Evolutionary conservation across 768 basidiomycete species (phyloP), one percentile per base, ranked within the genome.

Genomic region (Mycena albidolilacea): DNA sequence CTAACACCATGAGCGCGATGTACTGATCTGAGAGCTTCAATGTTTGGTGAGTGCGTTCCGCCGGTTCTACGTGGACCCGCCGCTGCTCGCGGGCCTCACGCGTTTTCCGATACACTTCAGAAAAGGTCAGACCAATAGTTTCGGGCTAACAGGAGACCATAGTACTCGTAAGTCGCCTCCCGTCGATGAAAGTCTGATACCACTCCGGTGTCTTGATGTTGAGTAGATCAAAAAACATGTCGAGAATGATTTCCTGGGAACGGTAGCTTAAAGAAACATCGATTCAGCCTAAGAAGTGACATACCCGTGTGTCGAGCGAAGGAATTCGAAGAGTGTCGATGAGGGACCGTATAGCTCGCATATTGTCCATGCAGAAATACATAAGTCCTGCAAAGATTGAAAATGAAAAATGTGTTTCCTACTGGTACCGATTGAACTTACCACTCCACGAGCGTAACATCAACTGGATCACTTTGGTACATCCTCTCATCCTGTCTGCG

Each of bases 371-470:
- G 81, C 96, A 97, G 77, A 97, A 92, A 80, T 97, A 98, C 89
- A 98, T 92, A 35, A 99, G 80, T 12, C 97, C 97, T 87, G 59
- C 23, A 19, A 50, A 50, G 10, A 30, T 30, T 30, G 30, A 30
- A 3, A 30, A 59, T 30, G 19, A 43, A 52, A 21, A 67, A 61
- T n/a, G 30, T n/a, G 66, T 52, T 50, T 30, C 41, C 6, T 41
- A 37, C 41, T 14, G 39, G 58, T 44, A 55, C 17, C 7, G 62
- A 41, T 71, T 67, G 19, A 35, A 84, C 93, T 67, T 78, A 97
- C 97, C 97, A 77, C 95, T 93, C 97, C 97, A 99, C 14, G 94
- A 96, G 64, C 93, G 90, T 64, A 99, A 80, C 90, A 98, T 93
- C 54, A 92, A 85, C 66, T 92, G 90, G 44, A 97, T 91, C 65